Evolutionary conservation across 176 grass and related monocot genomes (phyloP).

Genomic region (Cymbopogon citratus): DNA sequence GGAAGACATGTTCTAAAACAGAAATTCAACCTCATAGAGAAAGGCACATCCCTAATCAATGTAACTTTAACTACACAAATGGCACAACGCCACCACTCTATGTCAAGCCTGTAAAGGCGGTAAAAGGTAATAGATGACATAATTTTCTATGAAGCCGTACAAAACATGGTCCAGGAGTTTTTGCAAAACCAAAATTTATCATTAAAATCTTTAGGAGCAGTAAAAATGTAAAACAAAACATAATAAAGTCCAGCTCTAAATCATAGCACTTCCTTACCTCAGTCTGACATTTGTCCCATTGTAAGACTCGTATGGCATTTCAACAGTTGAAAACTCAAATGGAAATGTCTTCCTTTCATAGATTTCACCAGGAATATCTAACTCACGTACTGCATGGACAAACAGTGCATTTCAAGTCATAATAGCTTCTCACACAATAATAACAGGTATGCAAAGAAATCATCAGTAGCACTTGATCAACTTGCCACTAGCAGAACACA

Average conservation of each 20-base stretch:
- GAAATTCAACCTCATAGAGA: background rate
- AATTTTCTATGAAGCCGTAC: background rate
- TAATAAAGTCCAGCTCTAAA: background rate
- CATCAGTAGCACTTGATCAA: background rate
- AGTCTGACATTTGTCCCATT: slow-evolving; percentile 86
- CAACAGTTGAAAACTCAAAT: slow-evolving; percentile 83
- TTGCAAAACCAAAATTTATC: background rate
- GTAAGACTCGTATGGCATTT: slow-evolving; percentile 95
- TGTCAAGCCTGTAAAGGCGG: background rate
- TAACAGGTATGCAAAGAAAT: background rate
- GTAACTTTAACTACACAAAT: background rate
- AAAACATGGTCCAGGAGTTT: background rate
- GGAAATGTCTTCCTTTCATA: slow-evolving; percentile 82
- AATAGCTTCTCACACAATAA: background rate
- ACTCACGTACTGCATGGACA: slow-evolving; percentile 62
- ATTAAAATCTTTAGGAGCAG: background rate
- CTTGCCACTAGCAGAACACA: background rate
- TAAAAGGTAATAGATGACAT: background rate
- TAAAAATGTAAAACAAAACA: background rate
- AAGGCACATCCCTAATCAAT: background rate
- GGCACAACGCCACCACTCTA: background rate
- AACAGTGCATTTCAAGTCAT: background rate
- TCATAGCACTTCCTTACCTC: slow-evolving; percentile 35
- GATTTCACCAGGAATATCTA: slow-evolving; percentile 89
- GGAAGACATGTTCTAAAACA: background rate